Evolutionary conservation across 179 eudicot species (phyloP), one percentile per base, ranked within the genome.

Genomic region (Silene noctiflora): DNA sequence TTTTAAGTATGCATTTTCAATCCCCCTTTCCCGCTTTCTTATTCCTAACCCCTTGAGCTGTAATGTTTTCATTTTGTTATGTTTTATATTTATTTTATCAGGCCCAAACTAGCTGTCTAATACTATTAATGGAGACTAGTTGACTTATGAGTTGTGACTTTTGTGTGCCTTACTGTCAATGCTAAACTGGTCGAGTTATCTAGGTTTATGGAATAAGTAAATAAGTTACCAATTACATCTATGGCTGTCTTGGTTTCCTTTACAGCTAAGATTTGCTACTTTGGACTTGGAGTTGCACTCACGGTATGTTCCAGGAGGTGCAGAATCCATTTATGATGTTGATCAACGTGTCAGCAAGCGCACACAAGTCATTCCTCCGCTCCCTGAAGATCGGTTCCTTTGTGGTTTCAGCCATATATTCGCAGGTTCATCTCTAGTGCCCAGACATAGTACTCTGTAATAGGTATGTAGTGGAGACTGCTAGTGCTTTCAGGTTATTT

Each of bases 341-440:
- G 98, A 93, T 80, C 88, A 84, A 79, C 90, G 91, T 73, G 84
- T 91, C 59, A 80, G 90, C 80, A 73, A 82, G 82, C 87, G 35
- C 79, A 93, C 97, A 33, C 94, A 91, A 86, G 86, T 95, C 71
- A 81, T 93, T 78, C 92, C 98, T 81, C 96, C 96, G 51, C 85
- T 93, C 68, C 89, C 96, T 44, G 99, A 91, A 80, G 98, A 95
- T 74, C 88, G 89, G 75, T 93, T 91, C 79, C 96, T 95, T 56
- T 89, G 97, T 75, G 63, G 99, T 79, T 95, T 95, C 83, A 90
- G 89, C 89, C 98, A 95, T 85, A 91, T 96, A 73, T 96, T 96
- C 87, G 99, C 97, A 83, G 99, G 97, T 91, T 55, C 13, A 4
- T 58, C 62, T 71, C 67, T 71, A 46, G 11, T 76, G 51, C 25